phyloP scores from a whole-genome alignment of 768 basidiomycete species.

The Termitomyces sp. region DNA sequence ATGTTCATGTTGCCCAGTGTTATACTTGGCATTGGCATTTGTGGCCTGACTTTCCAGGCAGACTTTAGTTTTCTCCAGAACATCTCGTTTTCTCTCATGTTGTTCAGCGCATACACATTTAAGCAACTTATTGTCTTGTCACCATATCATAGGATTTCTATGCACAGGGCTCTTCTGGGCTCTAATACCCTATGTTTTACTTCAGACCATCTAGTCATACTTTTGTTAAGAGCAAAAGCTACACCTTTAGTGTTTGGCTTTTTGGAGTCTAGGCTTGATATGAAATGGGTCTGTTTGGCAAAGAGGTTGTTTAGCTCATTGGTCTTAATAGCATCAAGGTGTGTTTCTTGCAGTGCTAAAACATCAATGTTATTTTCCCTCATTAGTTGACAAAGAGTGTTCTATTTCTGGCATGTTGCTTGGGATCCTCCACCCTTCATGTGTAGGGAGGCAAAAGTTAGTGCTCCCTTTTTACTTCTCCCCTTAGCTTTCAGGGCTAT shows the following conservation, averaged over 20 bases:
- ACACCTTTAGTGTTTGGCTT: constrained; percentile 23
- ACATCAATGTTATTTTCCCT: neutral
- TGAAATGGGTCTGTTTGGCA: constrained; percentile 11
- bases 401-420: neutral
- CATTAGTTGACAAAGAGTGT: constrained; percentile 19
- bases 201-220: constrained; percentile 13
- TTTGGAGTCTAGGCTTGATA: constrained; percentile 10
- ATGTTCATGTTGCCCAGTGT: constrained; percentile 39
- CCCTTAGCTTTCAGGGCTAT: too few species aligned
- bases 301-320: constrained; percentile 4
- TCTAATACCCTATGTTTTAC: constrained; percentile 26
- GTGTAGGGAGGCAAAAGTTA: neutral
- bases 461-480: neutral
- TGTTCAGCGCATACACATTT: neutral
- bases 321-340: neutral
- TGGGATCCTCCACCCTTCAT: neutral
- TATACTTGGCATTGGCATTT: constrained; percentile 19
- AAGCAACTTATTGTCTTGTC: neutral
- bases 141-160: constrained; percentile 13
- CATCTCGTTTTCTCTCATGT: accelerated
- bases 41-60: accelerated
- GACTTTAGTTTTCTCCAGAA: neutral
- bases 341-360: neutral
- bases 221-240: constrained; percentile 29
- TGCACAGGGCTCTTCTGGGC: constrained; percentile 12